These are phyloP conservation scores for Hyphopichia pseudoburtonii DNA, from an alignment of 1,139 yeast species.

Conservation along the genomic window DNA sequence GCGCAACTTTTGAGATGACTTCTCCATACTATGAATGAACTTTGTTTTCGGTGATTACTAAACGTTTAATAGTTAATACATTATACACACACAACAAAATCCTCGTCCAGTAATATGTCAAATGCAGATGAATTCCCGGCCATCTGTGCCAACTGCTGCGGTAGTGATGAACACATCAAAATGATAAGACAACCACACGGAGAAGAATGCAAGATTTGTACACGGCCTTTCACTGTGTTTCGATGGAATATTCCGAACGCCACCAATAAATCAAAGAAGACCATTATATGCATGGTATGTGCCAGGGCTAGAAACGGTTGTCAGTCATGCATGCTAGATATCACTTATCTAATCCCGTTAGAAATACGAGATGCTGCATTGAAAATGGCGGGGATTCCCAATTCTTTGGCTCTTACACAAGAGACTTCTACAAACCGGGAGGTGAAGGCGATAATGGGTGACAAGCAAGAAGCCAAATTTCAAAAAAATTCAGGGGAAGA, in stretches of 20 bases:
- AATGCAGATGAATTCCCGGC: constrained; percentile 47
- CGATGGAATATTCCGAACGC: constrained; percentile 58
- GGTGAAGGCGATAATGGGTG: constrained; percentile 44
- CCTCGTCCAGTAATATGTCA: too few relatives aligned
- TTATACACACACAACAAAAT: too few relatives aligned
- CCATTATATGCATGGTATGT: constrained; percentile 74
- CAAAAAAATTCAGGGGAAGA: constrained; percentile 9
- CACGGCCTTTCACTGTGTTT: constrained; percentile 79
- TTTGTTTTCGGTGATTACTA: too few relatives aligned
- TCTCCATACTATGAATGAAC: too few relatives aligned
- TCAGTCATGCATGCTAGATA: constrained; percentile 82
- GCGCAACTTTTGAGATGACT: too few relatives aligned
- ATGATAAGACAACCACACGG: constrained; percentile 77
- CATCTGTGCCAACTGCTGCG: constrained; percentile 73
- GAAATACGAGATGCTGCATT: constrained; percentile 80
- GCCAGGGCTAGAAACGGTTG: constrained; percentile 80
- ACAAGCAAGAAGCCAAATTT: constrained; percentile 29
- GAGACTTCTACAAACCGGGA: constrained; percentile 27
- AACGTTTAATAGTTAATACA: too few relatives aligned
- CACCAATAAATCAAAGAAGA: constrained; percentile 43
- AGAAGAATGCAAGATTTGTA: constrained; percentile 75
- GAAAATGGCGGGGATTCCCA: constrained; percentile 63
- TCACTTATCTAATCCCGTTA: constrained; percentile 75
- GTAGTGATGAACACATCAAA: constrained; percentile 60
- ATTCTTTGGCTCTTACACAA: constrained; percentile 13